These are phyloP conservation scores for Euphorbia peplus DNA, from an alignment of 345 rosid species.

Conservation along the genomic window DNA sequence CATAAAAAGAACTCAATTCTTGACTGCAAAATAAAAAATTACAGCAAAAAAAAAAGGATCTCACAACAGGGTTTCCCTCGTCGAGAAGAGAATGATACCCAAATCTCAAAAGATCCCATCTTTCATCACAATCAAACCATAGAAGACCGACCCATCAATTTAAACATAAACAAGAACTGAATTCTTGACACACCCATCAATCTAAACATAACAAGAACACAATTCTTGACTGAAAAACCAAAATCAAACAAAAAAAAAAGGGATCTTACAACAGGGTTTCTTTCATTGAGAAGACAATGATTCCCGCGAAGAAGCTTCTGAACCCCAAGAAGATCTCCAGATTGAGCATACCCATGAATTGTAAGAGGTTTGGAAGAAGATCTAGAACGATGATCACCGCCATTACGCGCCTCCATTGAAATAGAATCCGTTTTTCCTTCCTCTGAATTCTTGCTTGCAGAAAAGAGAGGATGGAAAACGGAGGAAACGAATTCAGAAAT, in stretches of 20 bases:
- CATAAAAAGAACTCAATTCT: neutral
- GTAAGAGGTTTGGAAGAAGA: conserved; percentile 69
- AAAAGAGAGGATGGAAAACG: neutral
- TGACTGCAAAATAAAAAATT: neutral
- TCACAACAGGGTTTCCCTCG: conserved; percentile 85
- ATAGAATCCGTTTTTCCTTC: neutral
- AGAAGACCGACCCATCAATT: neutral
- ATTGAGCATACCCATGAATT: conserved; percentile 79
- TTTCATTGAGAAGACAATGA: conserved; percentile 77
- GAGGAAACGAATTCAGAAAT: neutral
- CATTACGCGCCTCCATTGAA: conserved; percentile 22
- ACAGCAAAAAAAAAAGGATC: conserved; percentile 21
- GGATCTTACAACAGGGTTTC: conserved; percentile 79
- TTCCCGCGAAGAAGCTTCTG: conserved; percentile 65
- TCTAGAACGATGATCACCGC: conserved; percentile 60
- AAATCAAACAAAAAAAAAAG: neutral
- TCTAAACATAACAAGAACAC: no score
- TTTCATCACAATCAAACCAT: no score
- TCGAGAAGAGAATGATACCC: conserved; percentile 66
- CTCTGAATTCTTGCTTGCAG: neutral
- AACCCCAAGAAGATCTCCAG: conserved; percentile 68
- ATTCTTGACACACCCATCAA: neutral
- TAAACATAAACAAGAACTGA: neutral
- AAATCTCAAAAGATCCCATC: neutral
- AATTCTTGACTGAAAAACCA: no score